Evolutionary conservation across 441 rosid genomes (phyloP).

Genomic region (Manihot esculenta): DNA sequence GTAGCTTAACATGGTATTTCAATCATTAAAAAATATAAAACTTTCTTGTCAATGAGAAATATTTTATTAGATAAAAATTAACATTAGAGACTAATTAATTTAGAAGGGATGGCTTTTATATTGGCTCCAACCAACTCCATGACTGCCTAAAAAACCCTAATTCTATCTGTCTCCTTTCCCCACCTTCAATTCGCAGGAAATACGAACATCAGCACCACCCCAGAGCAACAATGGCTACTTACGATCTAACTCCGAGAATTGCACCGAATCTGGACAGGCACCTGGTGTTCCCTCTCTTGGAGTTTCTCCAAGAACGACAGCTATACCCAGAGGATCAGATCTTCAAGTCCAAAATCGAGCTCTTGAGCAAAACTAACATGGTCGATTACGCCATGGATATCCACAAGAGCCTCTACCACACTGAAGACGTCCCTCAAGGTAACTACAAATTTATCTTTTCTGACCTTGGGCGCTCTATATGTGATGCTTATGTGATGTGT

Average conservation of each 20-base stretch:
- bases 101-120: background rate
- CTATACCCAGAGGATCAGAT: constrained; percentile 87
- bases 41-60: too few relatives aligned
- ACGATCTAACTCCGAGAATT: constrained; percentile 72
- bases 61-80: too few relatives aligned
- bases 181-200: background rate
- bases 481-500: background rate
- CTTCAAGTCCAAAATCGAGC: constrained; percentile 80
- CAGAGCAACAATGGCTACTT: constrained; percentile 43
- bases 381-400: constrained; percentile 99
- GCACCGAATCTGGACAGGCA: constrained; percentile 83
- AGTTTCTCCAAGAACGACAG: constrained; percentile 85
- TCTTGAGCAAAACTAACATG: constrained; percentile 90
- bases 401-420: constrained; percentile 87
- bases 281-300: constrained; percentile 82
- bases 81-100: too few relatives aligned
- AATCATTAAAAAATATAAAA: too few relatives aligned
- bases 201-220: background rate
- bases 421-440: constrained; percentile 85
- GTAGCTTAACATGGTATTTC: too few relatives aligned
- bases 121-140: background rate
- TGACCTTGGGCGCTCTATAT: background rate
- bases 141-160: constrained; percentile 5
- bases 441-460: background rate
- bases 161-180: background rate